Base-by-base conservation (phyloP, 2,329 filamentous ascomycete genomes). In the Podosphaera leucotricha region DNA sequence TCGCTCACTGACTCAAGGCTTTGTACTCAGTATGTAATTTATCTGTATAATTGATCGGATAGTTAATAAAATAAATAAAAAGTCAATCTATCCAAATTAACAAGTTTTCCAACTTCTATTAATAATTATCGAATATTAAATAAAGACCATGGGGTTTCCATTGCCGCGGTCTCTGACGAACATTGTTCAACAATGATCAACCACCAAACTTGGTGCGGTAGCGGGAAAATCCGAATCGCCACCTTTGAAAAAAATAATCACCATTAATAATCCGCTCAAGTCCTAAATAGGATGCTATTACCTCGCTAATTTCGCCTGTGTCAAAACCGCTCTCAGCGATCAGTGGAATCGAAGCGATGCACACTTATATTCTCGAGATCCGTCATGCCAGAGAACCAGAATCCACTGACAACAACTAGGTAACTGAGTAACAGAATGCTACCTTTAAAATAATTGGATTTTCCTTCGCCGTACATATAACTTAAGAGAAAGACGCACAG, bases 391-490 rank as follows among this genome's bases (percentile, higher is more conserved):
- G 83, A 84, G 47, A 92, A 80, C 62, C 84, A 95, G 65, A 92
- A 98, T 1, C 90, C 90, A 38, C 83, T 73, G 22, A 94, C 66
- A 41, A 98, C 84, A 22, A 95, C 90, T 20, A 95, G 62, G 59
- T 98, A 98, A 28, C 83, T 90, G 43, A 98, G 66, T 50, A 95
- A 75, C 43, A 98, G 68, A 53, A 95, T 94, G 51, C 83, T 92
- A 43, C 90, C 90, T 66, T 98, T 98, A 74, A 98, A 98, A 62
- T 98, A 98, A 62, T 98, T 98, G 66, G 86, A 95, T 73, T 98
- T 98, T 36, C 90, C 90, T 63, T 98, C 90, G 43, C 87, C 83
- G 54, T 95, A 92, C 67, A 98, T 87, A 66, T 95, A 93, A 55
- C 85, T 93, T 51, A 98, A 74, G 46, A 98, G 65, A 65, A 98